Base-by-base conservation (phyloP, 495 filamentous ascomycete species). In the Bacidia gigantensis region DNA sequence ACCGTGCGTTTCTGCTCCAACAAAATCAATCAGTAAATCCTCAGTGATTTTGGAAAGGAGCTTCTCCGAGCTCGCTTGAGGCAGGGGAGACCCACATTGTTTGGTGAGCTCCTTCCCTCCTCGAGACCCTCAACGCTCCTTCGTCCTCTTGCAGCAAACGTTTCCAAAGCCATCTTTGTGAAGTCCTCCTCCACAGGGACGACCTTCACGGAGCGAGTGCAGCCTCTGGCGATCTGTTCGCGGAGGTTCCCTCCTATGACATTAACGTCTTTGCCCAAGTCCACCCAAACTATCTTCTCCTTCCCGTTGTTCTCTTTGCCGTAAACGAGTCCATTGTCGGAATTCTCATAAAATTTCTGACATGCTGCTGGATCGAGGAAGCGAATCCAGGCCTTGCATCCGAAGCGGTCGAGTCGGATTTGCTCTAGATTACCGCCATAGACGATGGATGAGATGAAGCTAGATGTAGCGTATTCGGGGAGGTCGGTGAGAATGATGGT, bases 341-440 rank as follows among this genome's bases (percentile, higher is more conserved):
- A 69, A 23, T 60, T 64, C 11, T 64, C 60, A 54, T 67, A 70
- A 56, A 64, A 73, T 2, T 64, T 64, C 42, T 62, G 50, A 51
- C 64, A 70, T 3, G 66, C 67, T 18, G 60, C 64, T 7, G 59
- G 48, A 7, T 69, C 61, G 42, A 69, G 62, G 61, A 77, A 78
- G 32, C 64, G 60, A 14, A 76, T 54, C 14, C 63, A 54, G 14
- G 68, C 67, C 21, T 46, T 59, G 9, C 57, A 60, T 5, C 55
- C 24, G 2, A 55, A 45, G 45, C 29, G 44, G 25, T 56, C 45
- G 26, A 63, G 54, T 42, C 47, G 53, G 43, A 63, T 64, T 44
- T 46, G 21, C 49, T 76, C 74, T 18, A 78, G 48, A 11, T 58
- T 32, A 14, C 73, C 74, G 5, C 71, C 72, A 44, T 69, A 67